These are phyloP conservation scores for Tricholoma terreum DNA, from an alignment of 768 basidiomycete species.

Conservation along the genomic window DNA sequence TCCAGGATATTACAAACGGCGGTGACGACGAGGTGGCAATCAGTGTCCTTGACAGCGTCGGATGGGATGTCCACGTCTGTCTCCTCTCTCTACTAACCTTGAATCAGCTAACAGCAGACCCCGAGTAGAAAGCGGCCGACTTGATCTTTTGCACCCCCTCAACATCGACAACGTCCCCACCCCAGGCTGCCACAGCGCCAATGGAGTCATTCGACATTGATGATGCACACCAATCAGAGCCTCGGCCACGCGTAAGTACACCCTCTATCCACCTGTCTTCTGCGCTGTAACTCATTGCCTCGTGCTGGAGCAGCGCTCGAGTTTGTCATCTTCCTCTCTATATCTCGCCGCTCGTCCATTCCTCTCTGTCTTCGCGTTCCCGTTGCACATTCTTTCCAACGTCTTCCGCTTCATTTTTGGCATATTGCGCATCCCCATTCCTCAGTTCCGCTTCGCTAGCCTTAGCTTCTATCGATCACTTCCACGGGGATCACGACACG, in stretches of 20 bases:
- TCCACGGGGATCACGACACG: conserved; percentile 30
- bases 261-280: conserved; percentile 13
- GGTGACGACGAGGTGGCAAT: conserved; percentile 61
- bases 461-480: conserved; percentile 45
- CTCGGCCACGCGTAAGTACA: conserved; percentile 11
- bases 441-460: conserved; percentile 49
- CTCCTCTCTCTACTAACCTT: background rate
- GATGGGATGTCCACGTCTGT: conserved; percentile 68
- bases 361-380: conserved; percentile 51
- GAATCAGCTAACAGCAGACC: background rate
- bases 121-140: conserved; percentile 52
- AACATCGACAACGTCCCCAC: conserved; percentile 13
- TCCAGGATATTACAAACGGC: conserved; percentile 57
- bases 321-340: conserved; percentile 18
- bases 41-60: conserved; percentile 56
- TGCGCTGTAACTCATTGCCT: background rate
- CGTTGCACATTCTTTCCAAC: conserved; percentile 55
- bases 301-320: conserved; percentile 9
- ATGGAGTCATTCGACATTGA: conserved; percentile 49
- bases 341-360: conserved; percentile 32
- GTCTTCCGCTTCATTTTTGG: conserved; percentile 66
- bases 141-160: conserved; percentile 46
- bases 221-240: conserved; percentile 41
- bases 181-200: conserved; percentile 8
- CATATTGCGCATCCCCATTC: conserved; percentile 65